Conservation (phyloP, 2,329 filamentous ascomycete genomes). For the Sordariomycetes sp. region DNA sequence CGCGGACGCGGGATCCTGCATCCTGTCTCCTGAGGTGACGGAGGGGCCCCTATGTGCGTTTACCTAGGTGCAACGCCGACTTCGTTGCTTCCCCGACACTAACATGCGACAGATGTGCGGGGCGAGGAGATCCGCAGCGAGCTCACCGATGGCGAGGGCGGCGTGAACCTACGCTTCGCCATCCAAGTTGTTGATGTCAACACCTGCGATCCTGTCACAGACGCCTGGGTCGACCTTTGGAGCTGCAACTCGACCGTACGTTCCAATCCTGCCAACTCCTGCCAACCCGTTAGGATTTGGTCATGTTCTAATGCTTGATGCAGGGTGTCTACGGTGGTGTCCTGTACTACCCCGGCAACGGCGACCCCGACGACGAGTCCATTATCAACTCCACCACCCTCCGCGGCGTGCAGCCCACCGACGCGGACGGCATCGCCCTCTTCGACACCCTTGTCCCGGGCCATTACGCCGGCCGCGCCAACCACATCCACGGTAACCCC, state of each 20-base stretch:
- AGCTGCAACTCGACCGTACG: conserved; percentile 21
- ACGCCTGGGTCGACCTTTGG: conserved; percentile 13
- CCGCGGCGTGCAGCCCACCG: conserved; percentile 26
- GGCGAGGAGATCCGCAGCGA: conserved; percentile 10
- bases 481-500: conserved; percentile 31
- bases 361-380: conserved; percentile 28
- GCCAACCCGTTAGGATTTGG: neutral
- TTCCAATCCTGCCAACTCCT: neutral
- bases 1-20: conserved; percentile 28
- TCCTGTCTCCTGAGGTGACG: conserved; percentile 37
- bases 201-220: conserved; percentile 11
- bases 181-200: conserved; percentile 13
- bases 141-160: conserved; percentile 9
- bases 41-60: conserved; percentile 33
- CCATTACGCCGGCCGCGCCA: conserved; percentile 32
- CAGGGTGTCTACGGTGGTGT: conserved; percentile 26
- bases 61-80: neutral
- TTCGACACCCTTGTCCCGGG: conserved; percentile 33
- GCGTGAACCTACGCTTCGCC: conserved; percentile 11
- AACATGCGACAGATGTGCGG: conserved; percentile 6
- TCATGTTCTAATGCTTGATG: neutral
- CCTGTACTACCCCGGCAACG: conserved; percentile 17
- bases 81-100: neutral
- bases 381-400: conserved; percentile 22
- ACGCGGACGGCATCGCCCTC: conserved; percentile 28